phyloP scores from a whole-genome alignment of 2,329 filamentous ascomycete genomes.

The Cladosporium sphaerospermum region DNA sequence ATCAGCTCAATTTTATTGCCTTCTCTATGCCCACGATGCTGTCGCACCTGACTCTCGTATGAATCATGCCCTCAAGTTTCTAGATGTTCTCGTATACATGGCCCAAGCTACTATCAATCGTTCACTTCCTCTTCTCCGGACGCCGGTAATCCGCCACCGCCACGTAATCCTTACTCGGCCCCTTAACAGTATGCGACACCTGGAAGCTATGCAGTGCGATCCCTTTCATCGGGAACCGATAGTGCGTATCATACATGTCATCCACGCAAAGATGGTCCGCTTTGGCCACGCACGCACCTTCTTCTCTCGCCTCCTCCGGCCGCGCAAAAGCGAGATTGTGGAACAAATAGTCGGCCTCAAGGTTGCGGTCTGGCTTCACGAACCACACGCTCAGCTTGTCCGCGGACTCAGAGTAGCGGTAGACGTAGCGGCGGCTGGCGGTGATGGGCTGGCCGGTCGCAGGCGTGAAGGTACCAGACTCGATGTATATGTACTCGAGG shows the following conservation, averaged over 20 bases:
- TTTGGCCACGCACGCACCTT: slow-evolving; percentile 54
- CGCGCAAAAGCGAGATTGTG: slow-evolving; percentile 59
- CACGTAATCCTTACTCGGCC: slow-evolving; percentile 68
- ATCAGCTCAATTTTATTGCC: too few species aligned
- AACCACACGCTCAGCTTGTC: slow-evolving; percentile 70
- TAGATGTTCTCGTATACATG: too few species aligned
- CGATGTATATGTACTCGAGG: slow-evolving; percentile 29
- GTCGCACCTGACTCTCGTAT: too few species aligned
- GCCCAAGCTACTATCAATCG: too few species aligned
- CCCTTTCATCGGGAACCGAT: slow-evolving; percentile 57
- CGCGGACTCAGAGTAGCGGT: slow-evolving; percentile 57
- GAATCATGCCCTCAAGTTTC: too few species aligned
- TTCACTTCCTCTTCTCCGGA: slow-evolving; percentile 1
- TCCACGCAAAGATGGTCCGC: slow-evolving; percentile 64
- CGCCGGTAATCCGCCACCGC: slow-evolving; percentile 34
- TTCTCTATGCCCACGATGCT: too few species aligned
- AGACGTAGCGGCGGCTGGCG: slow-evolving; percentile 62
- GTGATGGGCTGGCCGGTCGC: slow-evolving; percentile 40
- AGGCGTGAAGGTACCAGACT: slow-evolving; percentile 21
- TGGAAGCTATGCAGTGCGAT: slow-evolving; percentile 54
- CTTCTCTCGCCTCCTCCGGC: slow-evolving; percentile 28
- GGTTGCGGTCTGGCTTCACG: slow-evolving; percentile 54
- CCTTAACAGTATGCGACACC: slow-evolving; percentile 60
- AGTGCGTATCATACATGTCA: slow-evolving; percentile 63
- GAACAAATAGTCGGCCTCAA: slow-evolving; percentile 64